Evolutionary conservation across 2,329 filamentous ascomycete genomes (phyloP).

Genomic region (Colletotrichum tabaci): DNA sequence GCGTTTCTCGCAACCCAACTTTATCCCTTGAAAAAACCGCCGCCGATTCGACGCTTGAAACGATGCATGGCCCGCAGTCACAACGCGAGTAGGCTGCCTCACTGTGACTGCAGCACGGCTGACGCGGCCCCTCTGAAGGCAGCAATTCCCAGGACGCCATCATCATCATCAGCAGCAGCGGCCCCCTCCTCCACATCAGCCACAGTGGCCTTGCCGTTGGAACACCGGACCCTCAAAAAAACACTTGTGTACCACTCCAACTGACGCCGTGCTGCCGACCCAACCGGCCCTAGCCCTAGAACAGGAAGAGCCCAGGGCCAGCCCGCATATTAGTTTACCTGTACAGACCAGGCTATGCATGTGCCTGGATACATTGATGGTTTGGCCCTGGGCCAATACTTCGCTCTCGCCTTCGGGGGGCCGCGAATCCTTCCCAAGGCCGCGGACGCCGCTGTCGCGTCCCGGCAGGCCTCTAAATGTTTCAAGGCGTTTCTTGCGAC

Average conservation of each 20-base stretch:
- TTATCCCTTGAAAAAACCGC: slow-evolving; percentile 1
- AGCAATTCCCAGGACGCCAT: slow-evolving; percentile 22
- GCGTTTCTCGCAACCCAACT: slow-evolving; percentile 19
- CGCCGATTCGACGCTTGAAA: slow-evolving; percentile 4
- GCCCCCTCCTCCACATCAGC: slow-evolving; percentile 14
- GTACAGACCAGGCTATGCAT: slow-evolving; percentile 35
- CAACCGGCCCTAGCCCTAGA: slow-evolving; percentile 29
- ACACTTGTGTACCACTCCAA: slow-evolving; percentile 9
- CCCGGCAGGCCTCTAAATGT: slow-evolving; percentile 32
- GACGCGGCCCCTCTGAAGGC: slow-evolving; percentile 37
- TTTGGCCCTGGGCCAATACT: slow-evolving; percentile 21
- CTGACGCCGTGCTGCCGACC: slow-evolving; percentile 32
- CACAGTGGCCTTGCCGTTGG: slow-evolving; percentile 23
- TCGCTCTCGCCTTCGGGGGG: slow-evolving; percentile 21
- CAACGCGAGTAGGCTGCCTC: slow-evolving; percentile 29
- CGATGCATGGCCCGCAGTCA: background rate
- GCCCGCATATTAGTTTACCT: slow-evolving; percentile 9
- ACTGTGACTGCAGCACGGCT: slow-evolving; percentile 34
- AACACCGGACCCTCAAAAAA: slow-evolving; percentile 30
- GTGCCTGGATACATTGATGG: slow-evolving; percentile 17
- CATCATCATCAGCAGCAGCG: background rate
- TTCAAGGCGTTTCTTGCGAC: slow-evolving; percentile 31
- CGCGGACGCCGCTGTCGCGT: slow-evolving; percentile 32
- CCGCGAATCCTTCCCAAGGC: slow-evolving; percentile 31
- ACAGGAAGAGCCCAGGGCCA: slow-evolving; percentile 17